These are phyloP conservation scores for Avicennia marina DNA, from an alignment of 257 asterid genomes.

Conservation along the genomic window DNA sequence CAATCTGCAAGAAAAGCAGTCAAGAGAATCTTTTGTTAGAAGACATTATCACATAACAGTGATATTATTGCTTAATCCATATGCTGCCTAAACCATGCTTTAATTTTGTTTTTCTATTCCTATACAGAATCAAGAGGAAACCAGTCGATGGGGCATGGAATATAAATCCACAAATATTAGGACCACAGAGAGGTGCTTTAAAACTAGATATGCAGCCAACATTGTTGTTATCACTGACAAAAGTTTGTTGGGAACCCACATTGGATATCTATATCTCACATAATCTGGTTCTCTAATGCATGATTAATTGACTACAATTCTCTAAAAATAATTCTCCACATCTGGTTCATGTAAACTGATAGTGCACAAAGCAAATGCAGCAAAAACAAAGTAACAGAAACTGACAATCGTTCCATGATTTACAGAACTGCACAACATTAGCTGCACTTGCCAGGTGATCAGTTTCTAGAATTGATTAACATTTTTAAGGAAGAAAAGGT, in stretches of 20 bases:
- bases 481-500: too few relatives aligned
- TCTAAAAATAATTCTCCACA: too few relatives aligned
- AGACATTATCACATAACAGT: constrained; percentile 1
- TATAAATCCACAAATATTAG: not conserved
- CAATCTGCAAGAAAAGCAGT: constrained; percentile 54
- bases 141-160: not conserved
- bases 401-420: constrained; percentile 1
- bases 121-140: not conserved
- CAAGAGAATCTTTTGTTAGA: constrained; percentile 14
- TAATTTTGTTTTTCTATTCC: not conserved
- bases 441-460: not conserved
- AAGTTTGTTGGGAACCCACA: constrained; percentile 1
- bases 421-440: constrained; percentile 1
- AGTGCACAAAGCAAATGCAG: not conserved
- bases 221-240: not conserved
- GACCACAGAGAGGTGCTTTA: not conserved
- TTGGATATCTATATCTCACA: too few relatives aligned
- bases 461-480: too few relatives aligned
- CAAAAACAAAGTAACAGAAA: not conserved
- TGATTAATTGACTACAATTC: too few relatives aligned
- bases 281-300: too few relatives aligned
- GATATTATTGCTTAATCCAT: not conserved
- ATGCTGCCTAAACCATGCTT: not conserved
- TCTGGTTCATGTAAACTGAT: not conserved
- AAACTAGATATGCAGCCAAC: not conserved